These are phyloP conservation scores for Pythium rishiriense DNA, from an alignment of 352 stramenopile species.

Conservation along the genomic window DNA sequence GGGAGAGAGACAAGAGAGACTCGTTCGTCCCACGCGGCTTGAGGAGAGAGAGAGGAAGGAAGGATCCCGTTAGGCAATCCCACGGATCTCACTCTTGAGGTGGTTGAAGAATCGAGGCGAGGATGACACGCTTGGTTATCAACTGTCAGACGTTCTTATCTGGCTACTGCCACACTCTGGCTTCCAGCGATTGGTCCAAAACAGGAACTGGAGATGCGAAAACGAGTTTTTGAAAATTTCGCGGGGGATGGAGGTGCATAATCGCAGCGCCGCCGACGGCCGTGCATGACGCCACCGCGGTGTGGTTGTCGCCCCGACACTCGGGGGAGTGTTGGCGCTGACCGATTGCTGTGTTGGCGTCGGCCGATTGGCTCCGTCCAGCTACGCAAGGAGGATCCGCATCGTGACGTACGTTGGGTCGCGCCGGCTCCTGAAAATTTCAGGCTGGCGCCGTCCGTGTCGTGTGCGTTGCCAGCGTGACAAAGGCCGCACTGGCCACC, in stretches of 20 bases:
- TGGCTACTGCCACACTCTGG: constrained; percentile 11
- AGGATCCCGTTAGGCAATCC: not conserved
- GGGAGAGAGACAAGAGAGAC: not conserved
- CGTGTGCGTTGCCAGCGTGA: not conserved
- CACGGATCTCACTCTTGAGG: no score
- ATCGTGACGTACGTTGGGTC: no score
- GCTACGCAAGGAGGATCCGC: no score
- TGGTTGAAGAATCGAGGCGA: constrained; percentile 11
- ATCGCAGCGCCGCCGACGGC: not conserved
- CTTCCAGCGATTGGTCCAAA: constrained; percentile 4
- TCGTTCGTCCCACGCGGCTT: not conserved
- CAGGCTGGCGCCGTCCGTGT: not conserved
- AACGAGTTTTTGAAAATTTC: constrained; percentile 17
- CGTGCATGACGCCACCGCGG: not conserved
- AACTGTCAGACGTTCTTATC: constrained; percentile 12
- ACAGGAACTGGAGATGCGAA: not conserved
- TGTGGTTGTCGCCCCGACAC: no score
- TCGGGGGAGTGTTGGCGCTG: not conserved
- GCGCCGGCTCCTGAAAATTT: no score
- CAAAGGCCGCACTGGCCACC: no score
- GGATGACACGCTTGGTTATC: not conserved
- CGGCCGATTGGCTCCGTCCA: no score
- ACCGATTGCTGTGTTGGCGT: no score
- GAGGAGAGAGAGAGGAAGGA: no score
- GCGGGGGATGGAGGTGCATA: not conserved